A percentile compares a stretch with the other conserved stretches of the same genome.
These are phyloP conservation scores for Fusarium algeriense DNA, from an alignment of 2,329 filamentous ascomycete genomes.

Conservation along the genomic window DNA sequence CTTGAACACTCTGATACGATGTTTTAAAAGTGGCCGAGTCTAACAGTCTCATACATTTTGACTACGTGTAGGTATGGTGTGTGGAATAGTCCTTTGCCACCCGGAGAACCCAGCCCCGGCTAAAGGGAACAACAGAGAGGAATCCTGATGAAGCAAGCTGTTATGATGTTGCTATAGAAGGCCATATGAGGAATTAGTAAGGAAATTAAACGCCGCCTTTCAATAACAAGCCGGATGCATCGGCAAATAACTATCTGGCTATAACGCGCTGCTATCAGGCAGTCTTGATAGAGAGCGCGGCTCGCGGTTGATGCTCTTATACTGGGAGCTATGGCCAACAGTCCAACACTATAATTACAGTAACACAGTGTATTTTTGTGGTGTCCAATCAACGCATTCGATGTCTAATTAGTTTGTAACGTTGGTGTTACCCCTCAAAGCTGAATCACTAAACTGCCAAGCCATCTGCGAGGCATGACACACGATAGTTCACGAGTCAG, in stretches of 20 bases:
- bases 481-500: background rate
- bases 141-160: background rate
- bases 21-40: rapidly evolving
- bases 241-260: background rate
- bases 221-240: background rate
- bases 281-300: constrained; percentile 1
- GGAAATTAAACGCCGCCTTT: background rate
- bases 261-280: background rate
- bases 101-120: background rate
- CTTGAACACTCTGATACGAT: no score
- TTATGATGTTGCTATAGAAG: background rate
- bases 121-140: background rate
- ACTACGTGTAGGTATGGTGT: background rate
- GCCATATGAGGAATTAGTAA: background rate
- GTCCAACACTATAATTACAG: background rate
- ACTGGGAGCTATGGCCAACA: background rate
- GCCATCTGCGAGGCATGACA: background rate
- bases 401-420: background rate
- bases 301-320: background rate
- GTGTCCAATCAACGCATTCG: background rate
- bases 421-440: constrained; percentile 4
- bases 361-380: background rate
- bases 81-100: background rate
- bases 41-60: no score
- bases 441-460: constrained; percentile 3